Base-by-base conservation (phyloP, 2,329 filamentous ascomycete species). In the Fusarium pininemorale region DNA sequence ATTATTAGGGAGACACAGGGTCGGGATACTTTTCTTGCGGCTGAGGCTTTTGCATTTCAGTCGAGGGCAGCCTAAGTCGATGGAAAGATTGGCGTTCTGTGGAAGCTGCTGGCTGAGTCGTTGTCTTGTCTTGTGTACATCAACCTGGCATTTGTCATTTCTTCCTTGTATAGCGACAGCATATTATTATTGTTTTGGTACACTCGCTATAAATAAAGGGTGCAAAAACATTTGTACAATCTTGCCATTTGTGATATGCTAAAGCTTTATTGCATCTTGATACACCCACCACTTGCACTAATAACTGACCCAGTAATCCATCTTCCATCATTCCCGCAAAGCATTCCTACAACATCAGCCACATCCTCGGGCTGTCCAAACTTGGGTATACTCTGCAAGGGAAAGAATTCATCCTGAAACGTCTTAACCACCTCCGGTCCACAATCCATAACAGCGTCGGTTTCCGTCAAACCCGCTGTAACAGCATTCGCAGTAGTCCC, bases 251-350 rank as follows among this genome's bases (percentile, higher is more conserved):
- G 12, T 37, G 39, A 38, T 6, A 32, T 30, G 7, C 22, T 8
- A n/a, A 22, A 41, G 39, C 39, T 41, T 41, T 12, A 79, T 2
- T 73, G 63, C 26, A 82, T 81, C 58, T 82, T 83, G 30, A 81
- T 78, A 11, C 80, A 79, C 3, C 82, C 82, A 45, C 81, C 81
- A 53, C 79, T 83, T 1, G 81, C 81, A 70, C 80, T 80, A 22
- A 83, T 37, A 9, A 82, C 81, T 44, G 73, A 78, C 1, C 82
- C 81, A 0, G 82, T 83, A 20, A 82, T 81, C 82, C 82, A 83
- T 57, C 81, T 70, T 1, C 78, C 80, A 63, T 81, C 81, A 0
- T 72, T 59, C 3, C 80, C 75, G n/a, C 80, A 82, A 11, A 83
- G 64, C 28, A 83, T 69, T 0, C 81, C 80, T 14, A 82, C 78